A percentile compares a stretch with the other conserved stretches of the same genome.
phyloP scores from a whole-genome alignment of 2,329 filamentous ascomycete genomes.

The Stachybotrys chartarum region DNA sequence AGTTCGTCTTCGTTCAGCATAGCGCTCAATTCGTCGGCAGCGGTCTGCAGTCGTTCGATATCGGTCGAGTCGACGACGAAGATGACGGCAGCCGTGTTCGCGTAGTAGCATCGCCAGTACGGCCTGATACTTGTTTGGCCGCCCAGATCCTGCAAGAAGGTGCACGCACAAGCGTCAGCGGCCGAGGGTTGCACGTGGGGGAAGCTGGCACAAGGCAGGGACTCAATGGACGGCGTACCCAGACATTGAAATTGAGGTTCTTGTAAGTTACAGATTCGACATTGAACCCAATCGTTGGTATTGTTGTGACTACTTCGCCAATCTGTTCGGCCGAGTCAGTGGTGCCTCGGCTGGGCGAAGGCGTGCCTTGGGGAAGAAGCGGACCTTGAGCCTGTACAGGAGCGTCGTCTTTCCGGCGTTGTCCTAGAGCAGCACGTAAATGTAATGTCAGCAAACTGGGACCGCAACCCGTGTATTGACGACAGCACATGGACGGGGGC shows the following conservation, averaged over 20 bases:
- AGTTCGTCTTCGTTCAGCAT: slow-evolving; percentile 98
- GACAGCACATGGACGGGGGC: no score
- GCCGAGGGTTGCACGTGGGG: background rate
- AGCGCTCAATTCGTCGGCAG: slow-evolving; percentile 82
- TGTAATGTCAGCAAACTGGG: slow-evolving; percentile 10
- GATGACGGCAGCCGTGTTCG: slow-evolving; percentile 95
- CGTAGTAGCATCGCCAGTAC: slow-evolving; percentile 99
- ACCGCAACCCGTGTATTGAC: slow-evolving; percentile 2
- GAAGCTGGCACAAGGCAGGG: background rate
- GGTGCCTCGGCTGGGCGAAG: background rate
- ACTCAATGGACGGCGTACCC: slow-evolving; percentile 53
- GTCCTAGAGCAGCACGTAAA: slow-evolving; percentile 50
- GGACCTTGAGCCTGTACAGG: slow-evolving; percentile 88
- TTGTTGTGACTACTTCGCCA: slow-evolving; percentile 96
- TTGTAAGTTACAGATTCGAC: slow-evolving; percentile 98
- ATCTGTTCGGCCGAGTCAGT: slow-evolving; percentile 53
- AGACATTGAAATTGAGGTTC: slow-evolving; percentile 98
- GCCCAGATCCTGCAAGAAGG: slow-evolving; percentile 64
- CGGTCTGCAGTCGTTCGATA: slow-evolving; percentile 88
- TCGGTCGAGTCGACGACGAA: slow-evolving; percentile 98
- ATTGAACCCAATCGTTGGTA: slow-evolving; percentile 98
- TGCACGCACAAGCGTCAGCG: background rate
- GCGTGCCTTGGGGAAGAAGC: slow-evolving; percentile 1
- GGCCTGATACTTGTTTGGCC: slow-evolving; percentile 98
- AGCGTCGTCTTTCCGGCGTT: slow-evolving; percentile 98